Percentiles rank a stretch among this genome's conserved stretches.
phyloP scores from a whole-genome alignment of 2,329 filamentous ascomycete genomes.

The Diaporthe citri region DNA sequence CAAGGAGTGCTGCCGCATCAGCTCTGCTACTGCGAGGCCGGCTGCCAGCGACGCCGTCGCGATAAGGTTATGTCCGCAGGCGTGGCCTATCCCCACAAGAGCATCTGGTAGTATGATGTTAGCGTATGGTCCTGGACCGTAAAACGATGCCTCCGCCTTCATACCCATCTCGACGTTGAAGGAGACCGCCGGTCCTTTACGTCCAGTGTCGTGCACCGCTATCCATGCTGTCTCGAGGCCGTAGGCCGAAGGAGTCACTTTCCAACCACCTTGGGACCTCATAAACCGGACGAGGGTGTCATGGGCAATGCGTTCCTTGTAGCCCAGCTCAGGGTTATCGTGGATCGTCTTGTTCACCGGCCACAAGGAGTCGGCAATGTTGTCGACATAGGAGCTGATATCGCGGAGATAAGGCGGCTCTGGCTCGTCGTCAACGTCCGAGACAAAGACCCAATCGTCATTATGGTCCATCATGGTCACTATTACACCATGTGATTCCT shows the following conservation, averaged over 20 bases:
- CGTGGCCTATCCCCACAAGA: slow-evolving; percentile 63
- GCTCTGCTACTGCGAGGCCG: slow-evolving; percentile 59
- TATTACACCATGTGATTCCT: too few species aligned
- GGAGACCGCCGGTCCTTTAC: slow-evolving; percentile 59
- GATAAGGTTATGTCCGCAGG: slow-evolving; percentile 69
- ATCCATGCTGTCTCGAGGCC: slow-evolving; percentile 66
- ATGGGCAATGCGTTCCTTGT: slow-evolving; percentile 63
- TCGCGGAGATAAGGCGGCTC: slow-evolving; percentile 46
- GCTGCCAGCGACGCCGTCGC: slow-evolving; percentile 61
- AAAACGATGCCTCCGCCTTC: fast-evolving
- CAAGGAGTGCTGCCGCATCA: slow-evolving; percentile 56
- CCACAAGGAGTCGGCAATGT: slow-evolving; percentile 55
- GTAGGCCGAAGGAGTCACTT: slow-evolving; percentile 64
- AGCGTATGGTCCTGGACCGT: not conserved
- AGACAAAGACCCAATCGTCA: slow-evolving; percentile 17
- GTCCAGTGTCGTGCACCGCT: slow-evolving; percentile 61
- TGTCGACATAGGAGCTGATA: slow-evolving; percentile 55
- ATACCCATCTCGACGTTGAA: slow-evolving; percentile 63
- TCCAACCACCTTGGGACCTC: slow-evolving; percentile 57
- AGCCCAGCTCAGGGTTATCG: slow-evolving; percentile 63
- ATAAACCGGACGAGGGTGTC: slow-evolving; percentile 63
- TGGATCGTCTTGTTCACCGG: slow-evolving; percentile 63
- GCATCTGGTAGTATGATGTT: slow-evolving; percentile 53
- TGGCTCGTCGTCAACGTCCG: not conserved
- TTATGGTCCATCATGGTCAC: not conserved